A percentile compares a stretch with the other conserved stretches of the same genome.
Evolutionary conservation across 2,329 filamentous ascomycete species (phyloP).

Genomic region (Metarhizium anisopliae): DNA sequence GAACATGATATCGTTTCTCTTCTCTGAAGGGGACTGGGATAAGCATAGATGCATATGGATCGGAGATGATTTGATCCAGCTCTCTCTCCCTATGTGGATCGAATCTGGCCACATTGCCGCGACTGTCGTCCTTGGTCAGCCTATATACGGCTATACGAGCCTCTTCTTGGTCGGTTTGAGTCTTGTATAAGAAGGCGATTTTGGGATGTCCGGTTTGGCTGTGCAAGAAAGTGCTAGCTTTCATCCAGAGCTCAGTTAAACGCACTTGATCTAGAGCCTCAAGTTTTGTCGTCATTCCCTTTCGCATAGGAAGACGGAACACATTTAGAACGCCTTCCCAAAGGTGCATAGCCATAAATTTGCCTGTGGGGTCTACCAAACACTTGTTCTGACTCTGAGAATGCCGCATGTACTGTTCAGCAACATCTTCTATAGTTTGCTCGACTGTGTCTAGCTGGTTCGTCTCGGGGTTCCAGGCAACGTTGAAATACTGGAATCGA

Average conservation of each 20-base stretch:
- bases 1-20: conserved; percentile 51
- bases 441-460: conserved; percentile 42
- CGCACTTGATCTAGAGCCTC: conserved; percentile 45
- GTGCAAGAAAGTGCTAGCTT: conserved; percentile 47
- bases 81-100: conserved; percentile 47
- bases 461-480: conserved; percentile 64
- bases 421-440: conserved; percentile 41
- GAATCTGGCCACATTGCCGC: conserved; percentile 44
- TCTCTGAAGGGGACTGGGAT: conserved; percentile 53
- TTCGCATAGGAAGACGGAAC: conserved; percentile 39
- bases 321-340: conserved; percentile 53
- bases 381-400: conserved; percentile 77
- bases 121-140: conserved; percentile 48
- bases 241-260: conserved; percentile 51
- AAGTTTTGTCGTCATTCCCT: conserved; percentile 33
- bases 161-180: conserved; percentile 40
- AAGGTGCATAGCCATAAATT: conserved; percentile 47
- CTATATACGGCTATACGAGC: conserved; percentile 50
- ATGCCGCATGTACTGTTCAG: conserved; percentile 59
- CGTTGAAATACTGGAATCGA: conserved; percentile 80
- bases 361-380: conserved; percentile 70
- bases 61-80: conserved; percentile 42
- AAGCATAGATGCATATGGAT: conserved; percentile 48
- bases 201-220: conserved; percentile 49
- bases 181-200: conserved; percentile 51